Conservation (phyloP, 805 yeast species). For the Candida caryicola region DNA sequence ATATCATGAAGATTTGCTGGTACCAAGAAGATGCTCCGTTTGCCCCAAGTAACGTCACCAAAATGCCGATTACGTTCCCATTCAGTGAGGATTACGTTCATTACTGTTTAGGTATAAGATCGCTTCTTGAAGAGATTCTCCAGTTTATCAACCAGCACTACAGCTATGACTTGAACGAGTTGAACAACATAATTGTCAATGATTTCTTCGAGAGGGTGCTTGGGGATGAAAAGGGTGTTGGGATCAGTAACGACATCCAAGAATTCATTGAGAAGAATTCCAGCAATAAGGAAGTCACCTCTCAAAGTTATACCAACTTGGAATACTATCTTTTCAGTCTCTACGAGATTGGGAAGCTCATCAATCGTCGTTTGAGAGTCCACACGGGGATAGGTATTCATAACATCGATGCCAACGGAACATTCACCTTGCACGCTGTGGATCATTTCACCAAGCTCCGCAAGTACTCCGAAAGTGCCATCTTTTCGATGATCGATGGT, state of each 20-base stretch:
- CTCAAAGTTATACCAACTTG: conserved; percentile 84
- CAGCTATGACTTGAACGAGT: conserved; percentile 57
- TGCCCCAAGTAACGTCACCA: conserved; percentile 45
- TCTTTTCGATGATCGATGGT: conserved; percentile 78
- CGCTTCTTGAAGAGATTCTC: conserved; percentile 61
- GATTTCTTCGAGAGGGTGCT: conserved; percentile 67
- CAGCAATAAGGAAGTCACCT: conserved; percentile 81
- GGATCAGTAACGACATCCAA: conserved; percentile 58
- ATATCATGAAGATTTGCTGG: conserved; percentile 68
- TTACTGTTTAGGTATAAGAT: conserved; percentile 72
- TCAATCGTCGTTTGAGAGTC: conserved; percentile 34
- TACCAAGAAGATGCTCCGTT: conserved; percentile 50
- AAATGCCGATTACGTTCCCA: conserved; percentile 63
- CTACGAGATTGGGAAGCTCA: conserved; percentile 56
- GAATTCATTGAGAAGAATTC: conserved; percentile 61
- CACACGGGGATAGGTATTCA: conserved; percentile 40
- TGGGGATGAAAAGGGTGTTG: conserved; percentile 42
- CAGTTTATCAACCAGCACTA: conserved; percentile 64
- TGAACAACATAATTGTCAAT: conserved; percentile 56
- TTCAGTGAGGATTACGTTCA: conserved; percentile 87
- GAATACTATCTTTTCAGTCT: conserved; percentile 83
- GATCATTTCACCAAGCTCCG: conserved; percentile 56
- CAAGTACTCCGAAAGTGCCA: conserved; percentile 70
- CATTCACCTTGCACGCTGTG: conserved; percentile 47
- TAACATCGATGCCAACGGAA: conserved; percentile 39